Evolutionary conservation across 2,329 filamentous ascomycete genomes (phyloP), one percentile per base, ranked within the genome.

Genomic region (Aspergillus aculeatinus): DNA sequence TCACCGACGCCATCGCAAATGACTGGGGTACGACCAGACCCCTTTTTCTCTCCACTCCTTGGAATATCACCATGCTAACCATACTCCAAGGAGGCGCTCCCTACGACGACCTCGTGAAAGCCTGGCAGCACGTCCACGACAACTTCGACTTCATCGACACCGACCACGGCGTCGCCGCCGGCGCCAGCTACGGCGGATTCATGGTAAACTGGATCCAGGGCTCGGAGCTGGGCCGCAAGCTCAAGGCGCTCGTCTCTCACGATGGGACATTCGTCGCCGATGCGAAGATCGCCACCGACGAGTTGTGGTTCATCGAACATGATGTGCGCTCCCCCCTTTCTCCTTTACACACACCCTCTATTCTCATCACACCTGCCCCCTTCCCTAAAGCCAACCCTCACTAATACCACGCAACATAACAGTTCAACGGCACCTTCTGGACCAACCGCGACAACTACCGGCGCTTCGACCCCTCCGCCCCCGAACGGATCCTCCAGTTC

Each of bases 231-330:
- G 92, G 92, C 21, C 87, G 91, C 29, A 87, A 89, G 66, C 96
- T 97, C 83, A 91, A 91, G 75, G 92, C 92, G 0, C 82, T 97
- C 4, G 92, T 96, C 29, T 92, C 88, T 68, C 92, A 96, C 72
- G 92, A 96, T 67, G 92, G 92, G 51, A 89, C 93, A 57, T 95
- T 93, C 75, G 89, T 87, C 68, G 78, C 80, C 60, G 75, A 79
- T 12, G 75, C 76, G n/a, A 77, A 81, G 70, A 74, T 83, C 64
- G 75, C 78, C 0, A 80, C 78, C 2, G 82, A 84, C 19, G 82
- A 83, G 59, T 68, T 83, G 11, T 83, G 79, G 74, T 83, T 83
- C 67, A 80, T 79, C 10, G 74, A 82, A 63, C 82, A 79, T 63
- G 81, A 77, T 54, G 69, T 76, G 62, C 25, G 68, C 67, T 55